These are phyloP conservation scores for Laetiporus sulphureus DNA, from an alignment of 1,284 basidiomycete species.

Conservation along the genomic window DNA sequence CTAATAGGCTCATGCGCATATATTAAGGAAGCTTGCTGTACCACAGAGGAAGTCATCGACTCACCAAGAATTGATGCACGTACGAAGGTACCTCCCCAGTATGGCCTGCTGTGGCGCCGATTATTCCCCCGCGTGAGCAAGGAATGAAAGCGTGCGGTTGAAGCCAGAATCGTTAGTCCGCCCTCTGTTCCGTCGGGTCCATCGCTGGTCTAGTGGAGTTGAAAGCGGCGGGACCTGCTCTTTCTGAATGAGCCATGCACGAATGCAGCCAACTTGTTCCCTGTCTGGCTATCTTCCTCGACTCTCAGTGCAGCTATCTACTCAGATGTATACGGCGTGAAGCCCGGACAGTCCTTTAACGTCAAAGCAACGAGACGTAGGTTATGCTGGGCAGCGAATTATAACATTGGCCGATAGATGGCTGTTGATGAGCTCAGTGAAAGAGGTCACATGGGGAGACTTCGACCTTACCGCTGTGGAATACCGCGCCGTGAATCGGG, in stretches of 20 bases:
- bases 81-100: slow-evolving; percentile 10
- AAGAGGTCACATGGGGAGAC: too few relatives aligned
- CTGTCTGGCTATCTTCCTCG: slow-evolving; percentile 3
- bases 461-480: too few relatives aligned
- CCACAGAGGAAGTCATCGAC: neutral
- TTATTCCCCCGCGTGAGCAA: slow-evolving; percentile 7
- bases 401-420: slow-evolving; percentile 3
- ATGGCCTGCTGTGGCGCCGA: slow-evolving; percentile 1
- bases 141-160: slow-evolving; percentile 8
- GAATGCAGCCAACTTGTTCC: slow-evolving; percentile 9
- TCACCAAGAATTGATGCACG: slow-evolving; percentile 12
- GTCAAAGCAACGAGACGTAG: slow-evolving; percentile 6
- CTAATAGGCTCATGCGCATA: neutral
- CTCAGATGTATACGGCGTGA: slow-evolving; percentile 2
- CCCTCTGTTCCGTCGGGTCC: slow-evolving; percentile 2
- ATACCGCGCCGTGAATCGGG: too few relatives aligned
- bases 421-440: too few relatives aligned
- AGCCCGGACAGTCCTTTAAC: slow-evolving; percentile 8
- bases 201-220: neutral
- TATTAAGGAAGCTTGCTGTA: too few relatives aligned
- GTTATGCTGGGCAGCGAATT: slow-evolving; percentile 2
- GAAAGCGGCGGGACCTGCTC: slow-evolving; percentile 7
- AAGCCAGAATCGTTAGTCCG: slow-evolving; percentile 10
- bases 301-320: slow-evolving; percentile 4
- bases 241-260: slow-evolving; percentile 10